Percentiles rank a stretch among this genome's conserved stretches.
Evolutionary conservation across 2,329 filamentous ascomycete genomes (phyloP).

Genomic region (Lojkania enalia): DNA sequence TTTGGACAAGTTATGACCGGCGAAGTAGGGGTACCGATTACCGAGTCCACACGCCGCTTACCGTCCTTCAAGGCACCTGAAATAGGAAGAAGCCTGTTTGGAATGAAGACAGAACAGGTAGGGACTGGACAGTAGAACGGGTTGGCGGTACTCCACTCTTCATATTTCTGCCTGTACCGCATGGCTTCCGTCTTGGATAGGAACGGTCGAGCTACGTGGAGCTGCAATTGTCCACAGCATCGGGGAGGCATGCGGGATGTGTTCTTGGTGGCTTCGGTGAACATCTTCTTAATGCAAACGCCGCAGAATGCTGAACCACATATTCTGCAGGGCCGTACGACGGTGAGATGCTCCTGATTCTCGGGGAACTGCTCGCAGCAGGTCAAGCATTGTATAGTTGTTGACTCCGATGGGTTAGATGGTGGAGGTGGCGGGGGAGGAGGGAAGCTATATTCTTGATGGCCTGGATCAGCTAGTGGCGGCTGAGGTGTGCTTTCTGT

Average conservation of each 20-base stretch:
- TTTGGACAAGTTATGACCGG: slow-evolving; percentile 48
- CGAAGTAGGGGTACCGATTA: slow-evolving; percentile 25
- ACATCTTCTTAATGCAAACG: slow-evolving; percentile 47
- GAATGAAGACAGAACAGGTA: slow-evolving; percentile 55
- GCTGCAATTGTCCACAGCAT: slow-evolving; percentile 51
- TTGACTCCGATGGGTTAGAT: too few relatives aligned
- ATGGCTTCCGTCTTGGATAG: slow-evolving; percentile 43
- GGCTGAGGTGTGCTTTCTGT: too few relatives aligned
- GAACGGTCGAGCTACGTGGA: slow-evolving; percentile 43
- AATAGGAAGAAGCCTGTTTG: slow-evolving; percentile 27
- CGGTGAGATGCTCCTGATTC: slow-evolving; percentile 1
- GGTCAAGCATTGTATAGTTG: slow-evolving; percentile 28
- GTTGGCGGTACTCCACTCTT: slow-evolving; percentile 52
- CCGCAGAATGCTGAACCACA: slow-evolving; percentile 40
- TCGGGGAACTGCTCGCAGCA: slow-evolving; percentile 23
- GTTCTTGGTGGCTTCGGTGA: slow-evolving; percentile 46
- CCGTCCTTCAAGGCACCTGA: slow-evolving; percentile 11
- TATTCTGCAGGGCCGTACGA: slow-evolving; percentile 36
- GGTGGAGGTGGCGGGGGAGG: too few relatives aligned
- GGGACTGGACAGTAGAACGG: slow-evolving; percentile 55
- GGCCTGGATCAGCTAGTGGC: too few relatives aligned
- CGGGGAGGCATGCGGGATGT: slow-evolving; percentile 50
- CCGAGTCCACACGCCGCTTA: slow-evolving; percentile 31
- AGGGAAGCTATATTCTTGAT: too few relatives aligned
- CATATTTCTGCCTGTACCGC: slow-evolving; percentile 48